Evolutionary conservation across 2,329 filamentous ascomycete genomes (phyloP), one percentile per base, ranked within the genome.

Genomic region (Xylaria sp.): DNA sequence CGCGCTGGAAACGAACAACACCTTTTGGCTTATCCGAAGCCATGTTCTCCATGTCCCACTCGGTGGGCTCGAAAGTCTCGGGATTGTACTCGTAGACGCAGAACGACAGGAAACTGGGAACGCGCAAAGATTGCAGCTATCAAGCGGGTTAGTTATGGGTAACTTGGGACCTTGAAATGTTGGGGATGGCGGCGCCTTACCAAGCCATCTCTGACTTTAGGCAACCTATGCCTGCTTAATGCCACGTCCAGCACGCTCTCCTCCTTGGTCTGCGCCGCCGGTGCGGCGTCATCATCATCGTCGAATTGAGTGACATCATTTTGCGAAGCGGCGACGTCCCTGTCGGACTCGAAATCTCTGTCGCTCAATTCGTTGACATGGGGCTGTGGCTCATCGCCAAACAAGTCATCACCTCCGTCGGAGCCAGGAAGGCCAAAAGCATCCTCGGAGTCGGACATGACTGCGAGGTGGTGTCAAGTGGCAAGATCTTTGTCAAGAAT

Each of bases 101-200:
- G 64, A 92, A 80, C 55, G 83, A 83, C 67, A 93, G 76, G 74
- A 92, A 92, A 19, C 83, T 81, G 35, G 90, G 90, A 1, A 93
- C 80, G 65, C 86, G 87, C 67, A 92, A 74, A 4, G 88, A 79
- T 73, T 88, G 87, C 53, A 90, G 78, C 87, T 90, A 64, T 69
- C 53, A 73, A n/a, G 66, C 30, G 16, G 37, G 37, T 63, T 47
- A 65, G 58, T 46, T 7, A 16, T 18, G 30, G 19, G n/a, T 19
- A 8, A 54, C 47, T 51, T 37, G 1, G 4, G 10, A 6, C 23
- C 23, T 30, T 30, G 23, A 30, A 5, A 30, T 30, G 23, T 1
- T 18, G 3, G 18, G 19, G 30, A 47, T 11, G 30, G 10, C 5
- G 7, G 51, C 23, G 23, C 71, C 81, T 67, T 76, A 92, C 88